Evolutionary conservation across 805 yeast genomes (phyloP).

Genomic region (Teunomyces aglyptinius): DNA sequence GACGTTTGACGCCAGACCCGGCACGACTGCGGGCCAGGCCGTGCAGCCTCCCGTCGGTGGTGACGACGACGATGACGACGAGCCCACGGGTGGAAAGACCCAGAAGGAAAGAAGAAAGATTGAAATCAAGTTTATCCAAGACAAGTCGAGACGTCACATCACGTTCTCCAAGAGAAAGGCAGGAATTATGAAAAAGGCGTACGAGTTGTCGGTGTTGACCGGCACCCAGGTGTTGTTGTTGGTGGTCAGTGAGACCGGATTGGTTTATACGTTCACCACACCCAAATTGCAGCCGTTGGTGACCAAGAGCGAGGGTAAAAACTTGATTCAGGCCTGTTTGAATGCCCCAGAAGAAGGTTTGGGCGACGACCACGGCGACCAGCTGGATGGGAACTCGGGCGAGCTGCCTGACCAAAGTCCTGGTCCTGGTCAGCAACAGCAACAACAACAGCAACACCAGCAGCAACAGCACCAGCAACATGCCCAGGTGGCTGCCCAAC

Average conservation of each 20-base stretch:
- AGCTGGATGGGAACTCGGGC: slow-evolving; percentile 48
- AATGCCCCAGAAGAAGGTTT: slow-evolving; percentile 91
- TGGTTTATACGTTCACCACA: slow-evolving; percentile 97
- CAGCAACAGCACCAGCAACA: slow-evolving; percentile 24
- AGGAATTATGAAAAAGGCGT: slow-evolving; percentile 99
- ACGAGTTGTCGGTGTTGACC: slow-evolving; percentile 91
- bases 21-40: slow-evolving; percentile 15
- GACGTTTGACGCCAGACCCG: slow-evolving; percentile 8
- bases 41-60: slow-evolving; percentile 26
- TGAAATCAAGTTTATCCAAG: slow-evolving; percentile 96
- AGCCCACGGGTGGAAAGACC: slow-evolving; percentile 44
- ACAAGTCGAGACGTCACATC: slow-evolving; percentile 95
- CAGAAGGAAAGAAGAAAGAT: slow-evolving; percentile 76
- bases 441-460: slow-evolving; percentile 29
- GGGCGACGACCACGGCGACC: slow-evolving; percentile 59
- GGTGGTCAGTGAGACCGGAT: slow-evolving; percentile 97
- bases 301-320: slow-evolving; percentile 95
- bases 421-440: slow-evolving; percentile 5
- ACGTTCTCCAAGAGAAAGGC: slow-evolving; percentile 98
- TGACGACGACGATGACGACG: slow-evolving; percentile 56
- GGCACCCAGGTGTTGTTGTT: slow-evolving; percentile 94
- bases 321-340: slow-evolving; percentile 92
- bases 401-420: slow-evolving; percentile 43
- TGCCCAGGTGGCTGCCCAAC: slow-evolving; percentile 22
- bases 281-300: slow-evolving; percentile 98